Base-by-base conservation (phyloP, 768 basidiomycete genomes). In the Hirschioporus abietinus region DNA sequence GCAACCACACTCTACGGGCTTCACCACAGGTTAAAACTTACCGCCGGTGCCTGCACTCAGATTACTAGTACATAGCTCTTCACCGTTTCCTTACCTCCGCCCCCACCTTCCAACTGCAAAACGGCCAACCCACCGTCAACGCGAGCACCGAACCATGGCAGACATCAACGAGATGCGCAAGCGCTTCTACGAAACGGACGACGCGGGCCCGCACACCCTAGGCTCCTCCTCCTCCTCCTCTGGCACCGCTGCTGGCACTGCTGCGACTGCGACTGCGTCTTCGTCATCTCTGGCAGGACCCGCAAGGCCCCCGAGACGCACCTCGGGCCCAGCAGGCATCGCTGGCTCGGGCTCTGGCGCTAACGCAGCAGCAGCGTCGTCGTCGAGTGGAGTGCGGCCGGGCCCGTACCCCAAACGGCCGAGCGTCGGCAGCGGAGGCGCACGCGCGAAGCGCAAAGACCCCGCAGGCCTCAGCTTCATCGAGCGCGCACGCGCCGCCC, bases 401-500 rank as follows among this genome's bases (percentile, higher is more conserved):
- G 42, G 42, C 42, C 42, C 42, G 42, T 52, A 52, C 20, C 42
- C 42, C 42, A 52, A 20, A 15, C 42, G 42, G 15, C 12, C 42
- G 15, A 52, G 15, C 30, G 30, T 3, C 30, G 30, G 58, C n/a
- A 2, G 58, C 80, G 74, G 69, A 72, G 76, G 66, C 73, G 74
- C n/a, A 58, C 70, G 30, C 66, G 67, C 34, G 57, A 65, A 18
- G 67, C 69, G 9, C 68, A 70, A 67, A 64, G 66, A 7, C 64
- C n/a, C n/a, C n/a, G n/a, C n/a, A n/a, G n/a, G n/a, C n/a, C 59
- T 15, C 64, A 69, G 68, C 68, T 81, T 74, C 66, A 71, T 74
- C 4, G 75, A 79, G 35, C 80, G 81, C 57, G 76, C 76, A n/a
- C 78, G 76, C 58, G 74, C 76, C 61, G 77, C 78, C 27, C 69